Evolutionary conservation across 768 basidiomycete genomes (phyloP).

Genomic region (Clitopilus passeckerianus): DNA sequence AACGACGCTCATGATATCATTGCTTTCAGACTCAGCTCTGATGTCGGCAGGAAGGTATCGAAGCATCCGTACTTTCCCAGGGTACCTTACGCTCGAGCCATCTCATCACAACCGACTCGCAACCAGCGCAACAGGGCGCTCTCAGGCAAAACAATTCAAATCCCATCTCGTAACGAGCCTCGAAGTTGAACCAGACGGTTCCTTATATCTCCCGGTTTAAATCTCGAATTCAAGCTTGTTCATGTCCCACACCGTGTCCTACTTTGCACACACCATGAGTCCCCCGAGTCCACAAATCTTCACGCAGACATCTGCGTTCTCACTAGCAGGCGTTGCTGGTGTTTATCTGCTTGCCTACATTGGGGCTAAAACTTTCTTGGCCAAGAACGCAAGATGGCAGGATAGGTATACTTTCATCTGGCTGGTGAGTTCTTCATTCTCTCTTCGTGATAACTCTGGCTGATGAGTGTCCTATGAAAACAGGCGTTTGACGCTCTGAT

Average conservation of each 20-base stretch:
- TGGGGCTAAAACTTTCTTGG: conserved; percentile 53
- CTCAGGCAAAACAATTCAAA: too few species aligned
- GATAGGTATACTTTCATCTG: conserved; percentile 74
- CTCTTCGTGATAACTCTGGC: neutral
- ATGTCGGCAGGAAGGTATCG: too few species aligned
- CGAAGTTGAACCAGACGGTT: too few species aligned
- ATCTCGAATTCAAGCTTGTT: neutral
- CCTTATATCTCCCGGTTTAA: too few species aligned
- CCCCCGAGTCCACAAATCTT: conserved; percentile 26
- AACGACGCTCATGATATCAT: too few species aligned
- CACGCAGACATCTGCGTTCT: conserved; percentile 57
- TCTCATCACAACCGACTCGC: too few species aligned
- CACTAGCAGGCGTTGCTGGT: conserved; percentile 53
- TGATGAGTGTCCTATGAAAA: neutral
- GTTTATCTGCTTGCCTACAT: conserved; percentile 47
- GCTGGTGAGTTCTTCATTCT: conserved; percentile 45
- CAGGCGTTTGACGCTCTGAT: conserved; percentile 80
- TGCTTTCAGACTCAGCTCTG: too few species aligned
- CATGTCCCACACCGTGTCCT: neutral
- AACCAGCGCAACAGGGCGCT: too few species aligned
- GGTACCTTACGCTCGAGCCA: too few species aligned
- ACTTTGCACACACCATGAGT: conserved; percentile 1
- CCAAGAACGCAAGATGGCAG: conserved; percentile 57
- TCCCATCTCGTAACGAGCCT: too few species aligned
- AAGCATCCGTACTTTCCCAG: too few species aligned